phyloP scores from a whole-genome alignment of 2,329 filamentous ascomycete genomes.

The Pseudopyricularia cyperi region DNA sequence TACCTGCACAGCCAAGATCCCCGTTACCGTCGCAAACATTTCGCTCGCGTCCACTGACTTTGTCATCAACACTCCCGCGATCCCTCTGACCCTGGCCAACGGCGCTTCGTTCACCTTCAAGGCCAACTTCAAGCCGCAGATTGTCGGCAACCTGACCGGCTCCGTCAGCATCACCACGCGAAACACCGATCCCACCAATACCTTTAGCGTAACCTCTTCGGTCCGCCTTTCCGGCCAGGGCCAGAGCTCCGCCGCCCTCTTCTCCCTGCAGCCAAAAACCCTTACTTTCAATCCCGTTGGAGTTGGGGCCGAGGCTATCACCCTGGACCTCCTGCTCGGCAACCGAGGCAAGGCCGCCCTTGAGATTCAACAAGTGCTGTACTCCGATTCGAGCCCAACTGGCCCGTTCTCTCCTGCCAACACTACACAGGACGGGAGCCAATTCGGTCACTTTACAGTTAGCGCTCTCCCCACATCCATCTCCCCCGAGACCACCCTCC shows the following conservation, averaged over 20 bases:
- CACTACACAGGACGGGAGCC: slow-evolving; percentile 12
- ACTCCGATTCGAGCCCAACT: slow-evolving; percentile 25
- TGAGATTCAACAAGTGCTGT: slow-evolving; percentile 27
- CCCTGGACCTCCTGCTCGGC: slow-evolving; percentile 30
- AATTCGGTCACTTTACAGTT: slow-evolving; percentile 35
- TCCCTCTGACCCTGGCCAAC: slow-evolving; percentile 18
- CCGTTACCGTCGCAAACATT: slow-evolving; percentile 25
- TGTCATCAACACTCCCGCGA: slow-evolving; percentile 13
- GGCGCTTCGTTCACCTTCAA: slow-evolving; percentile 28
- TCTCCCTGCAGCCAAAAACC: slow-evolving; percentile 31
- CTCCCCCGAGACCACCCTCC: slow-evolving; percentile 21
- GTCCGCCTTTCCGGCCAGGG: slow-evolving; percentile 35
- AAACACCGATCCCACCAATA: slow-evolving; percentile 20
- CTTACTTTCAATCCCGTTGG: slow-evolving; percentile 37
- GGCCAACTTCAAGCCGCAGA: slow-evolving; percentile 28
- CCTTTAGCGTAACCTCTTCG: slow-evolving; percentile 30
- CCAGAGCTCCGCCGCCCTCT: slow-evolving; percentile 27
- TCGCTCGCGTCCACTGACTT: slow-evolving; percentile 24
- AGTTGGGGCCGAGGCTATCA: slow-evolving; percentile 22
- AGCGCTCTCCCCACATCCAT: slow-evolving; percentile 30
- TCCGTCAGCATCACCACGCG: slow-evolving; percentile 31
- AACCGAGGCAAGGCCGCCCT: slow-evolving; percentile 36
- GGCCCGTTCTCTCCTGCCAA: slow-evolving; percentile 28
- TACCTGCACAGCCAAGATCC: slow-evolving; percentile 34
- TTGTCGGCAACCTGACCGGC: slow-evolving; percentile 33